Conservation (phyloP, 2,329 filamentous ascomycete genomes). For the Thielaviopsis populi region DNA sequence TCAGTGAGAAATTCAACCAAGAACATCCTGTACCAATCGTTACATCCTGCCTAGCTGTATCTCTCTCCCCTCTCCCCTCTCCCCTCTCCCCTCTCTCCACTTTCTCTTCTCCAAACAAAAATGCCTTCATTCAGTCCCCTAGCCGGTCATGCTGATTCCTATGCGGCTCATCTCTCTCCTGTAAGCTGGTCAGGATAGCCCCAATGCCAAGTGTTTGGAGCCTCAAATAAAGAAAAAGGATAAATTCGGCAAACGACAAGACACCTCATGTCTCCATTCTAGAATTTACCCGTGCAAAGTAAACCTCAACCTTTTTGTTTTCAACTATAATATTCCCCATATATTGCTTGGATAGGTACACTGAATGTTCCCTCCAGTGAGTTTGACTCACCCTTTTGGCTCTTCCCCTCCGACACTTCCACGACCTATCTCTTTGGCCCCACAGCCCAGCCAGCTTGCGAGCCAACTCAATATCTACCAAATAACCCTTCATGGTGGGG, state of each 20-base stretch:
- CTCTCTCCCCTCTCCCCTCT: too few relatives aligned
- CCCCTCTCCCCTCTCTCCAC: too few relatives aligned
- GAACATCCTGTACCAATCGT: too few relatives aligned
- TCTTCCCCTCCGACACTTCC: too few relatives aligned
- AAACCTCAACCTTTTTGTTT: background rate
- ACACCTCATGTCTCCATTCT: background rate
- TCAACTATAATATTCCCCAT: too few relatives aligned
- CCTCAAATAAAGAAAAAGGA: background rate
- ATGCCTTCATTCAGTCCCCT: background rate
- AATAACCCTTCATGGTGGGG: too few relatives aligned
- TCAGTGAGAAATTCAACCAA: too few relatives aligned
- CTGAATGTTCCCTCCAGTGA: background rate
- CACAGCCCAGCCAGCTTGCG: too few relatives aligned
- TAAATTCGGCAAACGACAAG: background rate
- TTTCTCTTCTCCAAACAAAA: background rate
- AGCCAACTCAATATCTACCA: too few relatives aligned
- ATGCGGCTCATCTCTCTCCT: slow-evolving; percentile 1
- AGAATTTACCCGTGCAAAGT: background rate
- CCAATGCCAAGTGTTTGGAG: background rate
- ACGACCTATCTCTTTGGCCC: too few relatives aligned
- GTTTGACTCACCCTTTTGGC: background rate
- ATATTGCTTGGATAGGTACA: too few relatives aligned
- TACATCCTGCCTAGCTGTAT: too few relatives aligned
- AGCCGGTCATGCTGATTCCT: background rate
- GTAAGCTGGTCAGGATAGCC: background rate